Conservation (phyloP, 23 red algal species). For the Gracilaria vermiculophylla region DNA sequence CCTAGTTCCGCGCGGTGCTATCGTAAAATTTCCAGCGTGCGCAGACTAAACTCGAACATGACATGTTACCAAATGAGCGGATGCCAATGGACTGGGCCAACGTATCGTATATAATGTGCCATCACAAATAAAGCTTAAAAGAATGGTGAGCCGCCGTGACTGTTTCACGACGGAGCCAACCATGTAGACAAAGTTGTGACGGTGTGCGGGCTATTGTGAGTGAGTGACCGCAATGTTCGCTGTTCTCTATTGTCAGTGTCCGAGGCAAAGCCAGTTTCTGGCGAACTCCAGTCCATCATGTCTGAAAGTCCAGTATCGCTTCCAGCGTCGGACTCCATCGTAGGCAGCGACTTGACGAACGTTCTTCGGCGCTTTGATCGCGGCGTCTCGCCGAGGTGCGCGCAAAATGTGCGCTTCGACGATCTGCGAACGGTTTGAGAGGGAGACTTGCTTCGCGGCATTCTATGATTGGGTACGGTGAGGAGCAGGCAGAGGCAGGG, state of each 20-base stretch:
- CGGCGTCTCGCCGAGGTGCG: not conserved
- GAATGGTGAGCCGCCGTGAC: no score
- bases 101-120: no score
- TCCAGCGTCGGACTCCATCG: not conserved
- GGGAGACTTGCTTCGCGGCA: not conserved
- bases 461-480: not conserved
- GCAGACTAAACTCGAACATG: no score
- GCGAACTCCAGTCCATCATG: not conserved
- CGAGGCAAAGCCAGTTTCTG: not conserved
- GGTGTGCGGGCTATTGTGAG: not conserved
- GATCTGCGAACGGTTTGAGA: not conserved
- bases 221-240: not conserved
- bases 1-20: no score
- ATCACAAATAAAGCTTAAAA: no score
- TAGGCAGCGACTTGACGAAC: not conserved
- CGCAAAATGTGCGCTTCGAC: not conserved
- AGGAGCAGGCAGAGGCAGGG: no score
- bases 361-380: not conserved
- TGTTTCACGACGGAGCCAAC: not conserved
- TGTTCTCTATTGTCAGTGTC: not conserved
- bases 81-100: no score
- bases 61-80: no score
- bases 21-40: no score
- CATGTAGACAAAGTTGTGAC: not conserved
- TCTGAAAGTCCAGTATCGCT: not conserved